Evolutionary conservation across 192 early-diverging fungal species (phyloP).

Genomic region (Physocladia obscura): DNA sequence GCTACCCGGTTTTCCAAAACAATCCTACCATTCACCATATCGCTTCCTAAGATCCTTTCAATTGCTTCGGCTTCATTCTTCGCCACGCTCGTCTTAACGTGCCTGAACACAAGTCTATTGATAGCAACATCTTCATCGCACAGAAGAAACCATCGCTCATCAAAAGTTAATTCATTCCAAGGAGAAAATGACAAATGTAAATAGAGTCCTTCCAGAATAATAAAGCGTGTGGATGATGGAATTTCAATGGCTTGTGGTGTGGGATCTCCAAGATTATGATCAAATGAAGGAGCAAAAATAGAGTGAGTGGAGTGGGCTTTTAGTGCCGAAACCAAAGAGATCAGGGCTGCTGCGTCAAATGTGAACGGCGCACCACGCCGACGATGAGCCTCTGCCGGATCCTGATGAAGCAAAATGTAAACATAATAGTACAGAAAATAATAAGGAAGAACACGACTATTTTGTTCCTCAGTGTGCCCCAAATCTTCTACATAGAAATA

Average conservation of each 20-base stretch:
- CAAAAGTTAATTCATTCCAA: slow-evolving; percentile 45
- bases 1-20: slow-evolving; percentile 29
- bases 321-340: slow-evolving; percentile 23
- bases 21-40: slow-evolving; percentile 35
- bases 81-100: slow-evolving; percentile 46
- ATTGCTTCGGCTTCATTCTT: slow-evolving; percentile 21
- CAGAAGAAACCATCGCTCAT: slow-evolving; percentile 53
- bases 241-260: slow-evolving; percentile 39
- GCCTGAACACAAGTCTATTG: slow-evolving; percentile 43
- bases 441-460: neutral
- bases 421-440: neutral
- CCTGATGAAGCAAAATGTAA: neutral
- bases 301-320: neutral
- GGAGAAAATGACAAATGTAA: slow-evolving; percentile 36
- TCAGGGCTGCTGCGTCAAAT: slow-evolving; percentile 45
- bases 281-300: slow-evolving; percentile 47
- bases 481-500: slow-evolving; percentile 5
- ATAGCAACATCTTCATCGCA: slow-evolving; percentile 21
- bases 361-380: slow-evolving; percentile 59
- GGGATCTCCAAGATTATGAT: slow-evolving; percentile 55
- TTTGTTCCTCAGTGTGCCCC: slow-evolving; percentile 4
- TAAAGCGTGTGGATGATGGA: slow-evolving; percentile 42
- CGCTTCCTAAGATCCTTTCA: slow-evolving; percentile 32
- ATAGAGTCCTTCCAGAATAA: slow-evolving; percentile 58
- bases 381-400: slow-evolving; percentile 40